Evolutionary conservation across 371 early-diverging fungal genomes (phyloP), one percentile per base, ranked within the genome.

Genomic region (Sanchytrium tribonematis): DNA sequence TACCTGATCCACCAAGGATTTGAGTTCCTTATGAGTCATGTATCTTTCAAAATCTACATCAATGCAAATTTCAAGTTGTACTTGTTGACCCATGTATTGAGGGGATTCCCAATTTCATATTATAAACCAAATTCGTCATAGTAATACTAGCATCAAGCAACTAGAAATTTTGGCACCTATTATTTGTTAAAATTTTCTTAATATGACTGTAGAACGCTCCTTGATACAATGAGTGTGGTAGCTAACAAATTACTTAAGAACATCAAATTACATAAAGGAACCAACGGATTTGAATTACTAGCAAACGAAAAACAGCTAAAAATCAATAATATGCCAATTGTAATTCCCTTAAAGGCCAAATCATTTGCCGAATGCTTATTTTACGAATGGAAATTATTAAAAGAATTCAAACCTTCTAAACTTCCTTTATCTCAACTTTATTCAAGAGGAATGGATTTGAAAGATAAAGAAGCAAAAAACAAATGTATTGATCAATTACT

Each of bases 391-490:
- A 48, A 48, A 12, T 12, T 48, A 22, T 48, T 48, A 22, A 48
- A 48, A 48, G 48, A 48, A 48, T 22, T 48, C 5, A 48, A 48
- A 22, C 48, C 48, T 48, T 48, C 48, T 12, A 48, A 22, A 48
- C 48, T 48, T 48, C 48, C 48, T 48, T 48, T 48, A 48, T 48
- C 48, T 48, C 48, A 48, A 48, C 48, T 48, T 22, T 48, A 48
- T 22, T 48, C 48, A 48, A 48, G 48, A 48, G 48, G 12, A 48
- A 12, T 48, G 22, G 48, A 48, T 48, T 22, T 48, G 22, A 48
- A 48, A 48, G 48, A 12, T 22, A 48, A 12, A 48, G 22, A 48
- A 5, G 5, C 48, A 12, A 48, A 48, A 48, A 48, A 48, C 22
- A 22, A 48, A 48, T 48, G 48, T 22, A 48, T 22, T 12, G 22